Base-by-base conservation (phyloP, 768 basidiomycete species). In the Collybia mongolica region DNA sequence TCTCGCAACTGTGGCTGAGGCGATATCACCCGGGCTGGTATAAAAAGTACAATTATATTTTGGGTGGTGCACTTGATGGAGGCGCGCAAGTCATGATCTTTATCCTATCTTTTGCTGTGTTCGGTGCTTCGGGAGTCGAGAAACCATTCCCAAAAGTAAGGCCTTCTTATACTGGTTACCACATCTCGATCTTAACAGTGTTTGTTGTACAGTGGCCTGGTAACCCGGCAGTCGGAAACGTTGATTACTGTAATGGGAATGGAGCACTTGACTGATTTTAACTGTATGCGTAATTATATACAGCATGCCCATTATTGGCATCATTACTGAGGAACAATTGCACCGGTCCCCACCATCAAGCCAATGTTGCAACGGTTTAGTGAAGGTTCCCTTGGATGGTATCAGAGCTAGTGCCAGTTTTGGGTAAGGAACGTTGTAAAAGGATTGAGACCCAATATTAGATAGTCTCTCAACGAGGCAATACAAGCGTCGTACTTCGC, bases 1-100 rank as follows among this genome's bases (percentile, higher is more conserved):
- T 76, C 32, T 85, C 85, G 1, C 86, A 87, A 48, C 59, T 78
- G 20, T 86, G 80, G 79, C 57, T 86, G 18, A 70, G 84, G 28
- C 73, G 65, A 35, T 75, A 77, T 52, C 69, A 82, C 49, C 82
- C 86, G 1, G 74, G 75, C 12, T 89, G 84, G 85, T 88, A 84
- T 65, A 76, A 78, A 58, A 74, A 72, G 57, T 84, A 84, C 62
- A 85, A 86, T 60, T 85, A 84, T 58, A 78, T 85, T 35, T 64
- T 87, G 3, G 83, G 82, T 23, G 87, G 83, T 37, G 86, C 80
- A 6, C 66, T 84, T 29, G 83, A 84, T 57, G 83, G 83, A 22
- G 83, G 84, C 7, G 78, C 81, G 14, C 83, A 85, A 60, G 73
- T 83, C 43, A 83, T 84, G 79, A 73, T 81, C 24, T 82, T 84